Evolutionary conservation across 1,284 basidiomycete species (phyloP).

Genomic region (Caloboletus firmus): DNA sequence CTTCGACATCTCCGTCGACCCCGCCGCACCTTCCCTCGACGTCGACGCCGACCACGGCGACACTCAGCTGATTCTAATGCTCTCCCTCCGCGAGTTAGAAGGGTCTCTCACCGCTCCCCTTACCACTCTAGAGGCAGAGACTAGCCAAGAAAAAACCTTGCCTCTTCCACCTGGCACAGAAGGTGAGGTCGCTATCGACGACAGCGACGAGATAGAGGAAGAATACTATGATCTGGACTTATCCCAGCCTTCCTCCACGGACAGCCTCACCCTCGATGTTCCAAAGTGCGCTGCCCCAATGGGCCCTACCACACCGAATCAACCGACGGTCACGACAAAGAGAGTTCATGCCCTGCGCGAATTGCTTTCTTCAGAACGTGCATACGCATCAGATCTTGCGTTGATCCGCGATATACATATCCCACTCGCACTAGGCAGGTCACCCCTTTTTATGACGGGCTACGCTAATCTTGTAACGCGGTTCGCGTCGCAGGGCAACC

Average conservation of each 20-base stretch:
- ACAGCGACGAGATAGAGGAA: constrained; percentile 29
- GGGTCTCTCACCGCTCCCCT: constrained; percentile 32
- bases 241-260: constrained; percentile 25
- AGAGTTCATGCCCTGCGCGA: constrained; percentile 84
- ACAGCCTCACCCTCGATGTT: constrained; percentile 24
- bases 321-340: constrained; percentile 52
- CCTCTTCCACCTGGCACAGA: constrained; percentile 31
- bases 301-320: constrained; percentile 13
- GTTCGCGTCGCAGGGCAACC: constrained; percentile 42
- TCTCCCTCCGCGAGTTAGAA: constrained; percentile 30
- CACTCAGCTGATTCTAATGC: constrained; percentile 23
- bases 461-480: constrained; percentile 13
- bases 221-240: constrained; percentile 27
- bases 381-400: constrained; percentile 86
- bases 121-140: constrained; percentile 32
- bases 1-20: constrained; percentile 1
- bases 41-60: constrained; percentile 12
- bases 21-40: neutral
- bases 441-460: constrained; percentile 1
- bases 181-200: constrained; percentile 18
- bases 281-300: constrained; percentile 6
- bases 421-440: constrained; percentile 67
- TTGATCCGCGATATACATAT: constrained; percentile 85
- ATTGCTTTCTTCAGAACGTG: constrained; percentile 79
- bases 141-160: constrained; percentile 32